phyloP scores from a whole-genome alignment of 2,329 filamentous ascomycete species.

The Monilinia vaccinii-corymbosi region DNA sequence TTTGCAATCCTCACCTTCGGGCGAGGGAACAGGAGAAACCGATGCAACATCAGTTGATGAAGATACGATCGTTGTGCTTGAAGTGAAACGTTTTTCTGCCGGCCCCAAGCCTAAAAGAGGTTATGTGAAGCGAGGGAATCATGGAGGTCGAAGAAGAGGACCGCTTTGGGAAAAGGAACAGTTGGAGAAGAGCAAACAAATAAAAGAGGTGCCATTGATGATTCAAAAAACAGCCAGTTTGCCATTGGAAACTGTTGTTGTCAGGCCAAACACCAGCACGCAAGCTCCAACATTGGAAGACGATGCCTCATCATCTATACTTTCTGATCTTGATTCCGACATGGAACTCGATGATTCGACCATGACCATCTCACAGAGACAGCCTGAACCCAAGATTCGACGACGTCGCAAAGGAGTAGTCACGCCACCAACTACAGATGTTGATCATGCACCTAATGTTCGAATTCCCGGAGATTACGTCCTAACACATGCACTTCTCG shows the following conservation, averaged over 20 bases:
- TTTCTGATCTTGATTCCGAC: slow-evolving; percentile 11
- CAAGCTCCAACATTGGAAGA: slow-evolving; percentile 8
- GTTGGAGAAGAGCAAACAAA: background rate
- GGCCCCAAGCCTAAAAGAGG: slow-evolving; percentile 7
- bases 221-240: background rate
- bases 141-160: slow-evolving; percentile 9
- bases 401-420: slow-evolving; percentile 14
- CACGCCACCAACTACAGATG: slow-evolving; percentile 16
- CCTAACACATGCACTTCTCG: slow-evolving; percentile 66
- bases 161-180: slow-evolving; percentile 9
- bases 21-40: slow-evolving; percentile 16
- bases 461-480: slow-evolving; percentile 73
- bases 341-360: slow-evolving; percentile 13
- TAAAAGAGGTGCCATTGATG: background rate
- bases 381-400: slow-evolving; percentile 10
- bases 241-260: background rate
- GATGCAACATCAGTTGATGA: slow-evolving; percentile 30
- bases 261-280: background rate
- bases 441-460: slow-evolving; percentile 22
- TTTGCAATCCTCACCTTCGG: slow-evolving; percentile 14
- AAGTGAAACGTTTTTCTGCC: background rate
- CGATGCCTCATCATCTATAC: slow-evolving; percentile 3
- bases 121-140: background rate
- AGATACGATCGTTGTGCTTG: slow-evolving; percentile 25
- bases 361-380: slow-evolving; percentile 10